phyloP scores from a whole-genome alignment of 768 basidiomycete genomes.

The Mrakia gelida region DNA sequence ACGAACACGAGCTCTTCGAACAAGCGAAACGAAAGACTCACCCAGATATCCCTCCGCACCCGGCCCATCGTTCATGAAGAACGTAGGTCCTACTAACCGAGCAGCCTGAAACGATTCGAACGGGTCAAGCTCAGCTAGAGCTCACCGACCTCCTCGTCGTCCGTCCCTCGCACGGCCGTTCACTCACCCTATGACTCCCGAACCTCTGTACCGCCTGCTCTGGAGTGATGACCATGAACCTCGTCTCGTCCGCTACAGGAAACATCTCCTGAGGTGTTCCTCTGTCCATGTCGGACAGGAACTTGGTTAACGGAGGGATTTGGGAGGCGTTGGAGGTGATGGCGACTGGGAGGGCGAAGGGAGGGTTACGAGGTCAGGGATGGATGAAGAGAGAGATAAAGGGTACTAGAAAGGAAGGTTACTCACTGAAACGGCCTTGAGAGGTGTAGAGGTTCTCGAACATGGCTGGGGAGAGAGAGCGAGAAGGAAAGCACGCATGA shows the following conservation, averaged over 20 bases:
- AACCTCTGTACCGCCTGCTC: constrained; percentile 14
- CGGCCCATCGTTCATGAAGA: constrained; percentile 33
- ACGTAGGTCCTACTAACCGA: constrained; percentile 20
- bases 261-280: constrained; percentile 26
- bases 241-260: constrained; percentile 28
- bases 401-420: neutral
- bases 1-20: too few relatives aligned
- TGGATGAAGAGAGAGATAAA: neutral
- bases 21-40: neutral
- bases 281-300: constrained; percentile 31
- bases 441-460: constrained; percentile 32
- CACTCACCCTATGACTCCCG: constrained; percentile 5
- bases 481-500: too few relatives aligned
- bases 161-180: too few relatives aligned
- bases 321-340: constrained; percentile 23
- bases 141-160: neutral
- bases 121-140: neutral
- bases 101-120: constrained; percentile 13
- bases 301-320: constrained; percentile 19
- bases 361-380: neutral
- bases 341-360: constrained; percentile 19
- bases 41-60: constrained; percentile 32
- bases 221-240: constrained; percentile 29
- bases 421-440: constrained; percentile 19
- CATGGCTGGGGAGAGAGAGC: constrained; percentile 10